Base-by-base conservation (phyloP, 2,329 filamentous ascomycete genomes). In the Aspergillus thermomutatus region DNA sequence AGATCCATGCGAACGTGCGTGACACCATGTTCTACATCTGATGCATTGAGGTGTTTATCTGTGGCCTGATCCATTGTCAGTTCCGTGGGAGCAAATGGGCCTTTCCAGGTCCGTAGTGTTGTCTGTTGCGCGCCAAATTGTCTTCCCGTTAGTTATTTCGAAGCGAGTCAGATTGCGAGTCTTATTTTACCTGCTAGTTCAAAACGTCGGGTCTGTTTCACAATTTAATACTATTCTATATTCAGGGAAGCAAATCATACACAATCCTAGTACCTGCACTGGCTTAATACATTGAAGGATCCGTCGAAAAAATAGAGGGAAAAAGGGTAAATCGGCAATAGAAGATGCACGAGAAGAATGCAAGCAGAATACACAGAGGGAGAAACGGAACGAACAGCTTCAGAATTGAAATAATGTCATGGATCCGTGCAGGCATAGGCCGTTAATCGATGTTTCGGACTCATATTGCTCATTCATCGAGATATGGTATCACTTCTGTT, bases 1-100 rank as follows among this genome's bases (percentile, higher is more conserved):
- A 25, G 19, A 62, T 72, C n/a, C 69, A 74, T 51, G 54, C 43
- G 1, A 69, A 66, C 41, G 60, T 76, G 28, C 52, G 57, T 7
- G 64, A 73, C 37, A 68, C 66, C 2, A 77, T 76, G 74, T 76
- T 75, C 53, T 77, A 76, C 56, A 74, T 75, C 26, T 75, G 56
- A 43, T 21, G 21, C 23, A 7, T 46, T 46, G 23, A 46, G 4
- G 6, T 7, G 3, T 14, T 37, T 17, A 7, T 37, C 14, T 37
- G 31, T 37, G 6, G 14, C 14, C 31, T 17, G 31, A 4, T 37
- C 31, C 14, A 17, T 17, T 37, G 31, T 37, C 5, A 3, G 31
- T 17, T 37, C 7, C 7, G 14, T 5, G 14, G 31, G 31, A 17
- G 31, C 31, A 14, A 34, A 37, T 37, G 31, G 14, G 17, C 5